These are phyloP conservation scores for Hyaloscypha hepaticicola DNA, from an alignment of 495 filamentous ascomycete genomes.

Conservation along the genomic window DNA sequence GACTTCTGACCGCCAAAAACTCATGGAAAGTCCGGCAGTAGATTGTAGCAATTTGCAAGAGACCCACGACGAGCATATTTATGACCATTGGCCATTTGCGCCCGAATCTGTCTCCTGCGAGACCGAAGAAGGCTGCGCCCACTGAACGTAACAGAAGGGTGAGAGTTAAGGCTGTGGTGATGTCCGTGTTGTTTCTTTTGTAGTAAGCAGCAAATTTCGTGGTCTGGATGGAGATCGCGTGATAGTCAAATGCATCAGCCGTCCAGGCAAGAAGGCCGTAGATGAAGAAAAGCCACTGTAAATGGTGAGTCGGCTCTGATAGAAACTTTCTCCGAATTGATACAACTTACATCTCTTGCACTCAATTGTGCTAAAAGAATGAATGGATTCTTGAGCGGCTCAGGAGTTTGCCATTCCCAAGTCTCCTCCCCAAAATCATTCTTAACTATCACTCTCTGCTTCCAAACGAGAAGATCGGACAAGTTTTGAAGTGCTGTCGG, in stretches of 20 bases:
- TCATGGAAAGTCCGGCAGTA: constrained; percentile 64
- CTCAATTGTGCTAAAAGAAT: constrained; percentile 56
- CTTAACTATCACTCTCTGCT: constrained; percentile 61
- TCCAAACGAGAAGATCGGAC: constrained; percentile 65
- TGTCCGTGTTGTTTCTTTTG: constrained; percentile 59
- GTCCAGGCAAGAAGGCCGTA: constrained; percentile 65
- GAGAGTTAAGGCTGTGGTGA: constrained; percentile 72
- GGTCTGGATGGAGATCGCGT: constrained; percentile 70
- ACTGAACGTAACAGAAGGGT: constrained; percentile 69
- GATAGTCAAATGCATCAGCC: constrained; percentile 75
- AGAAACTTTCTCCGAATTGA: not conserved
- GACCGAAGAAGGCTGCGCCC: constrained; percentile 68
- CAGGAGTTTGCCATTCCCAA: constrained; percentile 60
- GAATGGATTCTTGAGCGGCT: constrained; percentile 60
- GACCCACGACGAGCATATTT: constrained; percentile 65
- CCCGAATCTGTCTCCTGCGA: constrained; percentile 72
- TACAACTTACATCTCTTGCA: constrained; percentile 22
- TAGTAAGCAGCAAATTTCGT: constrained; percentile 69
- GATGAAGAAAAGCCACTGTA: constrained; percentile 63
- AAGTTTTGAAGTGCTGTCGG: constrained; percentile 58
- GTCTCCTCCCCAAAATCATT: constrained; percentile 55
- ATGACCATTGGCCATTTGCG: constrained; percentile 78
- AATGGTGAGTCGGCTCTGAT: not conserved
- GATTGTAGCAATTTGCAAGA: constrained; percentile 71
- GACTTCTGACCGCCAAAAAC: constrained; percentile 65